A percentile compares a stretch with the other conserved stretches of the same genome.
These are phyloP conservation scores for Lodderomyces theae DNA, from an alignment of 1,139 yeast species.

Conservation along the genomic window DNA sequence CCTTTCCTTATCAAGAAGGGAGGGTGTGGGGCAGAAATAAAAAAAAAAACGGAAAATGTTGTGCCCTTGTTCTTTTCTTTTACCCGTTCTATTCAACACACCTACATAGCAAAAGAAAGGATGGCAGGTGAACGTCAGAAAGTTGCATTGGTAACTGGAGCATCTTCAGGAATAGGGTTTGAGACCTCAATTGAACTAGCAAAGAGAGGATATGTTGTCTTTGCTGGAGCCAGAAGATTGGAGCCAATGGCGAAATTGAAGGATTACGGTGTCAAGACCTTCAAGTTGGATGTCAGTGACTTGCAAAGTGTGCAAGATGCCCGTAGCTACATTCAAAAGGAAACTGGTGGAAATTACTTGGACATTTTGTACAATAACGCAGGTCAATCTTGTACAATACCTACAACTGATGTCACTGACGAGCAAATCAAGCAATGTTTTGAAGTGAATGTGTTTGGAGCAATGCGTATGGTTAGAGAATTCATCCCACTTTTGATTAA, in stretches of 20 bases:
- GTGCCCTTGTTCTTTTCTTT: neutral
- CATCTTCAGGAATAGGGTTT: slow-evolving; percentile 79
- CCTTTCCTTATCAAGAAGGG: too few relatives aligned
- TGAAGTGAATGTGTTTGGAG: slow-evolving; percentile 70
- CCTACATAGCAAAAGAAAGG: too few relatives aligned
- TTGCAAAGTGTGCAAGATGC: slow-evolving; percentile 48
- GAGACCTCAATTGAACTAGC: slow-evolving; percentile 66
- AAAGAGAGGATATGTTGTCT: slow-evolving; percentile 57
- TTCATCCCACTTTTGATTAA: slow-evolving; percentile 56
- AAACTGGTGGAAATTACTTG: slow-evolving; percentile 44
- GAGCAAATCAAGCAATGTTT: slow-evolving; percentile 54
- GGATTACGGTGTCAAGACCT: slow-evolving; percentile 30
- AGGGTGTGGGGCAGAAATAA: neutral
- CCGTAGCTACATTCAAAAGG: slow-evolving; percentile 34
- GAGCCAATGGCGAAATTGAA: slow-evolving; percentile 58
- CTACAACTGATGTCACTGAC: slow-evolving; percentile 66
- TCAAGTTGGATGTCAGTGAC: slow-evolving; percentile 45
- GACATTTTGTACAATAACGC: slow-evolving; percentile 53
- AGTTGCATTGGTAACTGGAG: slow-evolving; percentile 69
- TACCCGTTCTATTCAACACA: neutral
- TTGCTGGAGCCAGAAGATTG: slow-evolving; percentile 63
- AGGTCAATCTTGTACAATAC: slow-evolving; percentile 63
- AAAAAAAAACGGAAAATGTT: neutral
- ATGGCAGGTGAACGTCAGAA: slow-evolving; percentile 19
- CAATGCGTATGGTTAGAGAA: slow-evolving; percentile 61